These are phyloP conservation scores for Psilocybe mexicana DNA, from an alignment of 1,284 basidiomycete species.

Conservation along the genomic window DNA sequence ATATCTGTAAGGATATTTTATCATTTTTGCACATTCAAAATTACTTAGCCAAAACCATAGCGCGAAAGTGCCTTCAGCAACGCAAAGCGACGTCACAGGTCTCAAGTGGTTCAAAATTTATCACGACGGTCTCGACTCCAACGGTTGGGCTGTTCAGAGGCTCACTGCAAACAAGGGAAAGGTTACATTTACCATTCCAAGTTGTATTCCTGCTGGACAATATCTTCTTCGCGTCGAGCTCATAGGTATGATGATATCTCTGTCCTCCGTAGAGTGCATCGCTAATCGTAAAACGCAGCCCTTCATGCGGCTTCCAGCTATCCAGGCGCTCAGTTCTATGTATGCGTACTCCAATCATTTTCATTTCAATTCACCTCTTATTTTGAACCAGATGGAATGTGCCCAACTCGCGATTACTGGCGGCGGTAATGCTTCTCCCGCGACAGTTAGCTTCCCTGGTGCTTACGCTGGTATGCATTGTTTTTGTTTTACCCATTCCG, in stretches of 20 bases:
- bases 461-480: slow-evolving; percentile 37
- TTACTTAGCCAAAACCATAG: slow-evolving; percentile 25
- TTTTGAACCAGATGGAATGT: slow-evolving; percentile 47
- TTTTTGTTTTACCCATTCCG: background rate
- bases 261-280: slow-evolving; percentile 57
- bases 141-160: slow-evolving; percentile 40
- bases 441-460: slow-evolving; percentile 52
- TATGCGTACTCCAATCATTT: slow-evolving; percentile 21
- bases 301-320: slow-evolving; percentile 37
- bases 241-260: slow-evolving; percentile 23
- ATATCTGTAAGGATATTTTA: slow-evolving; percentile 44
- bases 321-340: slow-evolving; percentile 55
- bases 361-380: background rate
- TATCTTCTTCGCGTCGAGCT: slow-evolving; percentile 39
- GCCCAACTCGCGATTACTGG: slow-evolving; percentile 55
- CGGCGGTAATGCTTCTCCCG: slow-evolving; percentile 44
- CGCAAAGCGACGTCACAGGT: slow-evolving; percentile 47
- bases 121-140: slow-evolving; percentile 29
- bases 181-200: slow-evolving; percentile 39
- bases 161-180: slow-evolving; percentile 41
- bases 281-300: slow-evolving; percentile 42
- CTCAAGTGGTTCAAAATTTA: slow-evolving; percentile 52
- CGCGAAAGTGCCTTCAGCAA: slow-evolving; percentile 46
- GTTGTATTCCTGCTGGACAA: slow-evolving; percentile 36
- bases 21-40: background rate